A percentile compares a stretch with the other conserved stretches of the same genome.
These are phyloP conservation scores for Phylloporus sp. DNA, from an alignment of 1,284 basidiomycete species.

Conservation along the genomic window DNA sequence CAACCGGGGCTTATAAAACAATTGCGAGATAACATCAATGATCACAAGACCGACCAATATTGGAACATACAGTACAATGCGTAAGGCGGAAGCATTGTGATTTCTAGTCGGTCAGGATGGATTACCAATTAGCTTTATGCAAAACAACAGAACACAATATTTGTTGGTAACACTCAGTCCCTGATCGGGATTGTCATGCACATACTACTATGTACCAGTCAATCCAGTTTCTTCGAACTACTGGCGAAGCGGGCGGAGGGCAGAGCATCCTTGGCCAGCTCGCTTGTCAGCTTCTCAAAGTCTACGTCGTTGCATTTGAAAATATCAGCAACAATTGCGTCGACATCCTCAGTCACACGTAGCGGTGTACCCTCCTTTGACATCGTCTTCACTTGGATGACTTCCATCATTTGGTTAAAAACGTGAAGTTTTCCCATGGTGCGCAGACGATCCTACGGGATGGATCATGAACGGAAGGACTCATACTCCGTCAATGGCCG, in stretches of 20 bases:
- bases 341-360: conserved; percentile 35
- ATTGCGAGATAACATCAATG: conserved; percentile 11
- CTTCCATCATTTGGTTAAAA: conserved; percentile 38
- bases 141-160: background rate
- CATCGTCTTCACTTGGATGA: conserved; percentile 37
- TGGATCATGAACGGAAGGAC: conserved; percentile 6
- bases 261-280: conserved; percentile 24
- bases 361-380: conserved; percentile 27
- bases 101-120: background rate
- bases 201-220: conserved; percentile 17
- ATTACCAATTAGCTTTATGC: background rate
- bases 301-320: conserved; percentile 37
- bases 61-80: background rate
- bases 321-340: conserved; percentile 36
- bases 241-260: conserved; percentile 25
- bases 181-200: background rate
- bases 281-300: conserved; percentile 33
- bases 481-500: background rate
- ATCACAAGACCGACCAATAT: conserved; percentile 10
- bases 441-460: conserved; percentile 25
- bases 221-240: conserved; percentile 35
- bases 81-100: too few relatives aligned
- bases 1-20: background rate
- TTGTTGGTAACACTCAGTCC: background rate
- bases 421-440: conserved; percentile 38